Percentiles rank a stretch among this genome's conserved stretches.
Evolutionary conservation across 306 rosid species (phyloP).

Genomic region (Cicer judaicum): DNA sequence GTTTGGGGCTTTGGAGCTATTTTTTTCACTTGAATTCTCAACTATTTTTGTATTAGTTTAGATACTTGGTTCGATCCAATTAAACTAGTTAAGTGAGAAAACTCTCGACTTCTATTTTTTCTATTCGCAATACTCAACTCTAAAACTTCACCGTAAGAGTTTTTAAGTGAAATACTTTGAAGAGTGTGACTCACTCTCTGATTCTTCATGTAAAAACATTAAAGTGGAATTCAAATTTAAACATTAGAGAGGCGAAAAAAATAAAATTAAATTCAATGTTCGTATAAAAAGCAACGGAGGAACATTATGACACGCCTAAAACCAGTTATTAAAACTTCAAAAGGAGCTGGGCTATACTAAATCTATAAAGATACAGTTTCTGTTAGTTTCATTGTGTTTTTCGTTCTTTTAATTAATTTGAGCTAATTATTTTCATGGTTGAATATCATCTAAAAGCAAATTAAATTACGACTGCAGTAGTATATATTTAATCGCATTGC

Average conservation of each 20-base stretch:
- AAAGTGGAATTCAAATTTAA: too few relatives aligned
- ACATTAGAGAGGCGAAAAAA: too few relatives aligned
- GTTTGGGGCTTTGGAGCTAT: background rate
- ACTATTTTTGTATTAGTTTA: background rate
- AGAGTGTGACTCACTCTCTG: background rate
- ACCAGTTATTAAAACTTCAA: too few relatives aligned
- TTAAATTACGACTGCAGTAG: background rate
- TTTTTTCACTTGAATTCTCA: background rate
- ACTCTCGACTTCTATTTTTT: background rate
- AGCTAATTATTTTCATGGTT: background rate
- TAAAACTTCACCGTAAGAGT: too few relatives aligned
- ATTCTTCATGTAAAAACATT: too few relatives aligned
- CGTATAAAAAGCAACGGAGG: too few relatives aligned
- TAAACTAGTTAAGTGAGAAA: background rate
- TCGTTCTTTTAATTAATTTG: background rate
- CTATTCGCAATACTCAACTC: background rate
- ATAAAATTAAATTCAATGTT: too few relatives aligned
- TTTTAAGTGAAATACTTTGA: background rate
- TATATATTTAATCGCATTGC: constrained; percentile 1
- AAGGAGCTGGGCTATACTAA: too few relatives aligned
- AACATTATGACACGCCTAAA: too few relatives aligned
- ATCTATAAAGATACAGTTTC: too few relatives aligned
- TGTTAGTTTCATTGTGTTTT: background rate
- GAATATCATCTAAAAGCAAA: background rate
- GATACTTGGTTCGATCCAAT: background rate